Conservation (phyloP, 1,139 yeast species). For the Saccharomyces hybrid region DNA sequence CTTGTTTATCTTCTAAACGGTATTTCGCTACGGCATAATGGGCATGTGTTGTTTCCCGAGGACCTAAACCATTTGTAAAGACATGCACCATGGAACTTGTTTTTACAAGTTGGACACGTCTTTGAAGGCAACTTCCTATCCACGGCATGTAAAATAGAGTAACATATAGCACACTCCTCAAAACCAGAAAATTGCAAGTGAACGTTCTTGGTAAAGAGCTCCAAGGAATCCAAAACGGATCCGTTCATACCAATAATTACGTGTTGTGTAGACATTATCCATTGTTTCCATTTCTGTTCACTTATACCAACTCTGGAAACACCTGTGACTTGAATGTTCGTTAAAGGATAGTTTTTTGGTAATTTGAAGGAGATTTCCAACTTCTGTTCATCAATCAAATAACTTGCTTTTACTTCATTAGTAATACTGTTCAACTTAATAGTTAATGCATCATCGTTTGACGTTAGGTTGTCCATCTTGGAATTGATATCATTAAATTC, state of each 20-base stretch:
- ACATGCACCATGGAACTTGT: slow-evolving; percentile 94
- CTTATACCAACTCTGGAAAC: slow-evolving; percentile 79
- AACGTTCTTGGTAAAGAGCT: slow-evolving; percentile 73
- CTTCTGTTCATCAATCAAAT: slow-evolving; percentile 80
- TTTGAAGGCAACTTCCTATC: slow-evolving; percentile 88
- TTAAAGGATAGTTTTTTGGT: slow-evolving; percentile 69
- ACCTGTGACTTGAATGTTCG: slow-evolving; percentile 68
- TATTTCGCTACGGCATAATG: slow-evolving; percentile 79
- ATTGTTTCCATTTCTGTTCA: slow-evolving; percentile 90
- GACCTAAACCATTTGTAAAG: slow-evolving; percentile 95
- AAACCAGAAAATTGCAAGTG: slow-evolving; percentile 81
- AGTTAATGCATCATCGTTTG: slow-evolving; percentile 48
- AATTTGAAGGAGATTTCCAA: slow-evolving; percentile 71
- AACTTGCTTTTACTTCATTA: slow-evolving; percentile 66
- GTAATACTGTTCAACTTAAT: slow-evolving; percentile 55
- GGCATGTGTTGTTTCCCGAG: slow-evolving; percentile 87
- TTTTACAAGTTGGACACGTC: slow-evolving; percentile 81
- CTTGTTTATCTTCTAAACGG: slow-evolving; percentile 37
- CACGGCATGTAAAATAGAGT: slow-evolving; percentile 74
- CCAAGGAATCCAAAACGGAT: slow-evolving; percentile 73
- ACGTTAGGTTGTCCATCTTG: slow-evolving; percentile 34
- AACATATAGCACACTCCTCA: slow-evolving; percentile 96
- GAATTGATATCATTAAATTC: slow-evolving; percentile 51
- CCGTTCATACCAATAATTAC: slow-evolving; percentile 68
- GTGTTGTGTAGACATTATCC: slow-evolving; percentile 87